Base-by-base conservation (phyloP, 2,329 filamentous ascomycete species). In the Chaetomiaceae sp. region DNA sequence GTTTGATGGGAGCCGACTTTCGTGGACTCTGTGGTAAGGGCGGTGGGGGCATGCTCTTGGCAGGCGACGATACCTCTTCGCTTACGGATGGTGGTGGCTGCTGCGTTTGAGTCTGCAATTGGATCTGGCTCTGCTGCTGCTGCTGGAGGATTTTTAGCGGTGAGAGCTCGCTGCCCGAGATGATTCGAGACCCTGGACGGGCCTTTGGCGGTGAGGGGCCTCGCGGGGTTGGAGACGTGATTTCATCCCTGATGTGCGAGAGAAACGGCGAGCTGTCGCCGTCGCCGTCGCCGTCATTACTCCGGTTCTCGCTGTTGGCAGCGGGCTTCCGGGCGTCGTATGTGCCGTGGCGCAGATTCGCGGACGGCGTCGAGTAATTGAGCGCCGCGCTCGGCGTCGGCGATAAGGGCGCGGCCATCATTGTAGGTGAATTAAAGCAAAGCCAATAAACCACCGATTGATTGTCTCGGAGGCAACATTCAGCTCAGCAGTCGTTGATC, bases 91-190 rank as follows among this genome's bases (percentile, higher is more conserved):
- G 32, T 54, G 36, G 55, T 53, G 51, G 49, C 9, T 62, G 60
- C 5, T 64, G 52, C 42, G 10, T 34, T 11, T 51, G 48, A 8
- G 59, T 62, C 38, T 51, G 44, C 8, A 51, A 43, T 11, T 59
- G 55, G 52, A 45, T 37, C 45, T 58, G 52, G 14, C 42, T 34
- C n/a, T 51, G 42, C 37, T 50, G 59, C 33, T 60, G 55, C 56
- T 63, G 56, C 55, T 71, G 64, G 32, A 83, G 70, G 44, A 83
- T 79, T 69, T 79, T 80, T 32, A 83, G 71, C 34, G 80, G 80
- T 46, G 80, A 80, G 29, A 82, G 74, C 60, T 79, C 79, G 53
- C 69, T 75, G 51, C 80, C 79, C 30, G 80, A 81, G 48, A 82
- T 68, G 58, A 83, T 75, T 57, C 80, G 75, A 20, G 78, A 81